Evolutionary conservation across 345 rosid species (phyloP), one percentile per base, ranked within the genome.

Genomic region (Murraya paniculata): DNA sequence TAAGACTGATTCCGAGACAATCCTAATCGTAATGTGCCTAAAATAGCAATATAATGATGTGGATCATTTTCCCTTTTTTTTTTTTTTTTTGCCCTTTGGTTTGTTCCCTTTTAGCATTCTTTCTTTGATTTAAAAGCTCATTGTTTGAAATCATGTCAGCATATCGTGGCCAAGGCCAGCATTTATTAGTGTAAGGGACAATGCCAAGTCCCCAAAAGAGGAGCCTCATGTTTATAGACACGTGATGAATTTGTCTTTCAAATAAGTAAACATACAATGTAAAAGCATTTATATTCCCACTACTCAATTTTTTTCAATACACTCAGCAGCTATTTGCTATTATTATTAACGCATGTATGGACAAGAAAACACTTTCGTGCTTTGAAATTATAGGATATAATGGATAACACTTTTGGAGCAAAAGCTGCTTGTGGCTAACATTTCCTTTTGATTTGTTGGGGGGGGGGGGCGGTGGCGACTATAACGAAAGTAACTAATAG

Each of bases 281-380:
- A 58, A 73, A 73, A 14, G 77, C 66, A 73, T 7, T 25, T 59
- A 7, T 18, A 25, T 58, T 60, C 65, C 58, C 60, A 45, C 50
- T 3, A 3, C 50, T 45, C 60, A 27, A 14, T 31, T 59, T 30
- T 35, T n/a, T 39, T 39, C 45, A 39, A 28, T 3, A 24, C 33
- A 24, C 30, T 7, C 48, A n/a, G 31, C 64, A 21, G 35, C 73
- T 16, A 14, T 55, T 71, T 28, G 14, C 36, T 33, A 35, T 58
- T 13, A 33, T 56, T 7, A 14, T 33, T 25, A 36, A 14, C 3
- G 38, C 67, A 55, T 28, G 64, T 24, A 48, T 69, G 24, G 79
- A 80, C 82, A 81, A 71, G 4, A 71, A 38, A 1, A 28, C 77
- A 56, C 83, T 81, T 81, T 81, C 55, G 27, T 36, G 58, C 59